Percentiles rank a stretch among this genome's conserved stretches.
phyloP scores from a whole-genome alignment of 2,329 filamentous ascomycete genomes.

The Pezicula rhizophila region DNA sequence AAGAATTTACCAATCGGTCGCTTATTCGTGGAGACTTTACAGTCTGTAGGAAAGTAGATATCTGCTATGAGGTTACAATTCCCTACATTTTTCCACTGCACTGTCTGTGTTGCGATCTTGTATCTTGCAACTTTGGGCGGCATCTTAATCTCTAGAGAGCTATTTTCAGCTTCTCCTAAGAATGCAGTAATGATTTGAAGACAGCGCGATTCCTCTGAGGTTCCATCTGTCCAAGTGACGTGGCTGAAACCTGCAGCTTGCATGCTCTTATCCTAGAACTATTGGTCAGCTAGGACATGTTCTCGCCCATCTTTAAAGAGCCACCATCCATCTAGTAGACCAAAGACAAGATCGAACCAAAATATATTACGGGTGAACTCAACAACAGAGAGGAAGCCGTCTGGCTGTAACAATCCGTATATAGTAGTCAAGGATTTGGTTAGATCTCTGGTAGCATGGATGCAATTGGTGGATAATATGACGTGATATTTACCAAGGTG shows the following conservation, averaged over 20 bases:
- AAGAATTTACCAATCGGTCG: too few relatives aligned
- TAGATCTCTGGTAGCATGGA: slow-evolving; percentile 13
- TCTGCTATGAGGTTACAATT: too few relatives aligned
- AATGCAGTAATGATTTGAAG: too few relatives aligned
- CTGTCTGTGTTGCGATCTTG: too few relatives aligned
- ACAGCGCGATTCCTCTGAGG: too few relatives aligned
- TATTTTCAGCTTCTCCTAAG: too few relatives aligned
- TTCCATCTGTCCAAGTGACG: slow-evolving; percentile 2
- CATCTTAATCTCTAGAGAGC: too few relatives aligned
- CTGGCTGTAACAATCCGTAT: slow-evolving; percentile 2
- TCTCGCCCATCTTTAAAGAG: slow-evolving; percentile 14
- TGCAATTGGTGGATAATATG: slow-evolving; percentile 14
- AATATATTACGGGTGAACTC: slow-evolving; percentile 13
- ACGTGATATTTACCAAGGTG: slow-evolving; percentile 8
- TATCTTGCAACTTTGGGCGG: too few relatives aligned
- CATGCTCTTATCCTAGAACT: slow-evolving; percentile 9
- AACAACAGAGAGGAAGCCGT: slow-evolving; percentile 11
- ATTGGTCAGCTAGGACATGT: slow-evolving; percentile 9
- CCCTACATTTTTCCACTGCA: too few relatives aligned
- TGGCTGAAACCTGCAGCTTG: slow-evolving; percentile 1
- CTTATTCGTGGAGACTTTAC: too few relatives aligned
- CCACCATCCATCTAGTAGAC: slow-evolving; percentile 19
- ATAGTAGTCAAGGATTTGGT: slow-evolving; percentile 5
- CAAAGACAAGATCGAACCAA: slow-evolving; percentile 19
- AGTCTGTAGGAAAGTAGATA: too few relatives aligned